Evolutionary conservation across 345 rosid genomes (phyloP).

Genomic region (Populus nigra): DNA sequence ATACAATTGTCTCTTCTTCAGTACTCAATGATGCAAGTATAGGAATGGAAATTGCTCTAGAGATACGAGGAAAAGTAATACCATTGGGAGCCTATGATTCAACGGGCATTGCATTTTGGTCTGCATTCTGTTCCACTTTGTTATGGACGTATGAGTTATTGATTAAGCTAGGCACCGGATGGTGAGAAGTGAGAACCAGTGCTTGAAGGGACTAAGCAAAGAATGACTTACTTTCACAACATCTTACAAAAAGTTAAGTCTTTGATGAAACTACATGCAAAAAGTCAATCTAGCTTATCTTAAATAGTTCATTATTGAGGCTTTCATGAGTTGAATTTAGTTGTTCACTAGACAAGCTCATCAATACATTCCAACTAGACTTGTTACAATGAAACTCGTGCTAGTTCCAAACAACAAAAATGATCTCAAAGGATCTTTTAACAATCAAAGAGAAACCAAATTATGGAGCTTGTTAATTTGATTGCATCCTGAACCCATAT

Average conservation of each 20-base stretch:
- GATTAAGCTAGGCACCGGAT: not conserved
- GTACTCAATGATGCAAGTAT: not conserved
- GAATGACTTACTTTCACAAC: too few relatives aligned
- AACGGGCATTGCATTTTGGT: not conserved
- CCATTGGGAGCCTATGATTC: not conserved
- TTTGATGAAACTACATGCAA: not conserved
- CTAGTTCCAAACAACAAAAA: not conserved
- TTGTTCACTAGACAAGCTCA: not conserved
- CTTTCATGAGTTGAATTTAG: not conserved
- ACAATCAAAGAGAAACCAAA: not conserved
- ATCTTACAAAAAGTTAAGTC: not conserved
- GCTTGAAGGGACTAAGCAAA: not conserved
- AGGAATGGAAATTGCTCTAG: not conserved
- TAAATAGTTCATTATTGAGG: not conserved
- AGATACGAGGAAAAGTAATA: not conserved
- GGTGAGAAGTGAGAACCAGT: not conserved
- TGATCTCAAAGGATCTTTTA: not conserved
- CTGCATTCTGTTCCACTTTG: not conserved
- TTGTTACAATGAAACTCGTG: not conserved
- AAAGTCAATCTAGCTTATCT: not conserved
- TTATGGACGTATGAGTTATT: not conserved
- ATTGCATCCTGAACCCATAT: not conserved
- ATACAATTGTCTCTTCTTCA: not conserved
- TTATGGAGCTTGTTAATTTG: not conserved
- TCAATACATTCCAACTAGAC: not conserved